These are phyloP conservation scores for Prunus dulcis DNA, from an alignment of 306 rosid genomes.

Conservation along the genomic window DNA sequence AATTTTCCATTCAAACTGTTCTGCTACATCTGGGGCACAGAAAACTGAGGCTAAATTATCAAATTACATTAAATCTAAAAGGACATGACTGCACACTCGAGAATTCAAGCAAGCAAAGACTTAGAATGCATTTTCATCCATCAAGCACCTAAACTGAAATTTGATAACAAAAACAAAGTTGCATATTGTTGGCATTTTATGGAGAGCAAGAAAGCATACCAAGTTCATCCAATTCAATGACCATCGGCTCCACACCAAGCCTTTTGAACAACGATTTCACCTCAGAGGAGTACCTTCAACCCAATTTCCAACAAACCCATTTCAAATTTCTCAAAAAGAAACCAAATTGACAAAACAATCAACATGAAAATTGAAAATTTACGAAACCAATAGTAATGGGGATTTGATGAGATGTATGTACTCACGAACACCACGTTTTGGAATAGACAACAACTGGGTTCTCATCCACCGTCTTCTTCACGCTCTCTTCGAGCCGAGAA, in stretches of 20 bases:
- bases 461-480: constrained; percentile 61
- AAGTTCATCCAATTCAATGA: constrained; percentile 89
- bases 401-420: constrained; percentile 10
- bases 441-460: constrained; percentile 88
- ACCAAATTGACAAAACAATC: constrained; percentile 6
- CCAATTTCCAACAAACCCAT: background rate
- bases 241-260: constrained; percentile 64
- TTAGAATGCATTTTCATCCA: background rate
- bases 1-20: background rate
- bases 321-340: constrained; percentile 14
- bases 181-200: background rate
- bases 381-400: background rate
- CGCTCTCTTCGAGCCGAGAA: constrained; percentile 85
- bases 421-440: constrained; percentile 96
- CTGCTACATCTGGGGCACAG: background rate
- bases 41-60: background rate
- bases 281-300: constrained; percentile 75
- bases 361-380: background rate
- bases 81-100: background rate
- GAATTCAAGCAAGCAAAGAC: background rate
- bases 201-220: constrained; percentile 37
- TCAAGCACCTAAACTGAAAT: background rate
- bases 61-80: background rate
- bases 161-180: background rate
- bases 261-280: constrained; percentile 75